Percentiles rank a stretch among this genome's conserved stretches.
phyloP scores from a whole-genome alignment of 176 grass and related monocot genomes.

The Oryza brachyantha region DNA sequence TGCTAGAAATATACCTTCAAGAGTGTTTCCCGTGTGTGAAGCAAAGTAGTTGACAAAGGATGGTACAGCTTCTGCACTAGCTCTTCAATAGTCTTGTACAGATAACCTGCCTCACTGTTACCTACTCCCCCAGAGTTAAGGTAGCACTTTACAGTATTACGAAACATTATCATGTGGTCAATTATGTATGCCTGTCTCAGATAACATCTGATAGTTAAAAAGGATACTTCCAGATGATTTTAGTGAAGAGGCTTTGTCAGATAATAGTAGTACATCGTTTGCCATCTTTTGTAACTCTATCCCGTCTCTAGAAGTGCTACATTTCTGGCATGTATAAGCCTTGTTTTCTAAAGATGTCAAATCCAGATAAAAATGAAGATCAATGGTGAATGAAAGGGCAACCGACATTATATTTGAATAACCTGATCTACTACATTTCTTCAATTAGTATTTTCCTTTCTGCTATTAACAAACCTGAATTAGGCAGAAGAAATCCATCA shows the following conservation, averaged over 20 bases:
- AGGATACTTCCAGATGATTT: constrained; percentile 79
- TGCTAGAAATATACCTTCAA: constrained; percentile 65
- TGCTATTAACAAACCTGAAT: constrained; percentile 44
- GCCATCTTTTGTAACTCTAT: constrained; percentile 56
- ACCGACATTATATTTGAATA: neutral
- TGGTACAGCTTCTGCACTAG: constrained; percentile 57
- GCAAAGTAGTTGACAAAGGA: constrained; percentile 66
- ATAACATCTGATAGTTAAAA: neutral
- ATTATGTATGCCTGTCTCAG: neutral
- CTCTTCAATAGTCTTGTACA: constrained; percentile 66
- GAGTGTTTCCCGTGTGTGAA: constrained; percentile 76
- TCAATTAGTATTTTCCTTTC: constrained; percentile 4
- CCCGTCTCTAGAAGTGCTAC: constrained; percentile 60
- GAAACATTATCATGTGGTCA: neutral
- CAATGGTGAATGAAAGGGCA: neutral
- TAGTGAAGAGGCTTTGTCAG: constrained; percentile 55
- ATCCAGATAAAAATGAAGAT: constrained; percentile 27
- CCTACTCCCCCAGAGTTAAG: constrained; percentile 51
- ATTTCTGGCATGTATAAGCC: constrained; percentile 71
- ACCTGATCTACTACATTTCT: neutral
- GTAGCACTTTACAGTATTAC: neutral
- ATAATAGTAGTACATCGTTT: constrained; percentile 43
- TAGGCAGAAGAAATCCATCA: constrained; percentile 55
- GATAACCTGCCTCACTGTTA: constrained; percentile 57
- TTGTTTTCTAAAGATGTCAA: constrained; percentile 48